These are phyloP conservation scores for Serendipita sp. DNA, from an alignment of 768 basidiomycete genomes.

Conservation along the genomic window DNA sequence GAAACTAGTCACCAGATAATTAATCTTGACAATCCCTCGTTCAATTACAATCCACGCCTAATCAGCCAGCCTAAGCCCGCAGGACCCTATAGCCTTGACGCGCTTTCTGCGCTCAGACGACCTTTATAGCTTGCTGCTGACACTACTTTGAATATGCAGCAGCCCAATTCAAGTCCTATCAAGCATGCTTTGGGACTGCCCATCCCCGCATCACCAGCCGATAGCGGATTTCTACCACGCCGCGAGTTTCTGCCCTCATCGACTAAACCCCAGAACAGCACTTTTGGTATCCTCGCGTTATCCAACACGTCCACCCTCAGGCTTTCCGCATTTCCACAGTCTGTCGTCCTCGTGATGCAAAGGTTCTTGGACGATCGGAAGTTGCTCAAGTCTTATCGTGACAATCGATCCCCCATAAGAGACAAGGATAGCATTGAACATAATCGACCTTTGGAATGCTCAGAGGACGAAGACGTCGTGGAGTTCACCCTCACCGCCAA, in stretches of 20 bases:
- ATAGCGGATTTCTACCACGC: conserved; percentile 45
- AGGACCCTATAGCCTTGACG: no score
- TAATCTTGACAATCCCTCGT: no score
- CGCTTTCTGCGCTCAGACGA: no score
- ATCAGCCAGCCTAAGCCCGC: no score
- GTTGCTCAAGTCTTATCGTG: conserved; percentile 14
- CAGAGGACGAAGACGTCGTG: conserved; percentile 32
- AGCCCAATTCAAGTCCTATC: not conserved
- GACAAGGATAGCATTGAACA: conserved; percentile 1
- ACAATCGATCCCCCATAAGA: not conserved
- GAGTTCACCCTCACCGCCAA: conserved; percentile 55
- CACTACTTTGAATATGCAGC: not conserved
- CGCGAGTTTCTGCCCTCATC: conserved; percentile 44
- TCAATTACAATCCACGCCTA: no score
- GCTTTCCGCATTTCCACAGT: conserved; percentile 50
- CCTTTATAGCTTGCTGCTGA: no score
- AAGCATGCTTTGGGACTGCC: conserved; percentile 3
- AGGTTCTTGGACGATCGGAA: conserved; percentile 36
- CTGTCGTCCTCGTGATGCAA: conserved; percentile 37
- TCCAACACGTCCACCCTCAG: conserved; percentile 47
- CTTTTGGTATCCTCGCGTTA: conserved; percentile 56
- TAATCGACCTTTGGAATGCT: not conserved
- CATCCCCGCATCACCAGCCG: conserved; percentile 22
- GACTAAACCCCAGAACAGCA: conserved; percentile 19
- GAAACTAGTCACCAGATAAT: no score